These are phyloP conservation scores for rapeseed (Brassica napus) DNA, from an alignment of 345 rosid genomes.

Conservation along the genomic window DNA sequence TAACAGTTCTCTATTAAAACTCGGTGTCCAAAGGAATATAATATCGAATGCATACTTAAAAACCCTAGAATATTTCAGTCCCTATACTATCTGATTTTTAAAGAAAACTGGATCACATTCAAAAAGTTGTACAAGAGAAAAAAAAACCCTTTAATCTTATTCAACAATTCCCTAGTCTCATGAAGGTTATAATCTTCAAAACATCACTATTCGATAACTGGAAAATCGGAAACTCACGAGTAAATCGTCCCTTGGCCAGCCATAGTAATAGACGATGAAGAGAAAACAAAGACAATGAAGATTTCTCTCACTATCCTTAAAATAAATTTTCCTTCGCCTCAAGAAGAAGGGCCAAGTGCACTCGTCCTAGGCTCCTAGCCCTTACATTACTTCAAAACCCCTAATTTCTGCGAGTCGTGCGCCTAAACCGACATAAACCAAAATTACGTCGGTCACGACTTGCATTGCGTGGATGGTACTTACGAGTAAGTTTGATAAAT, in stretches of 20 bases:
- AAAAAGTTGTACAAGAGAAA: too few species aligned
- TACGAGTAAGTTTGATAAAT: too few species aligned
- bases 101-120: background rate
- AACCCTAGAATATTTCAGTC: background rate
- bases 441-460: too few species aligned
- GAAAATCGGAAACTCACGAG: background rate
- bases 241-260: background rate
- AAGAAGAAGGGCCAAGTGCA: background rate
- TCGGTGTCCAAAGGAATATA: background rate
- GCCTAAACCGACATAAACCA: too few species aligned
- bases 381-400: background rate
- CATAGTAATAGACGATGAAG: background rate
- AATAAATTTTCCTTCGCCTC: background rate
- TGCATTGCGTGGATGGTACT: too few species aligned
- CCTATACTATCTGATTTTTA: background rate
- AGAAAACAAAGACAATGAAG: background rate
- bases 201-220: background rate
- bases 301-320: background rate
- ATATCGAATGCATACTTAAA: background rate
- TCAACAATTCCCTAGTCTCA: too few species aligned
- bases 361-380: background rate
- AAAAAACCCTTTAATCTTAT: too few species aligned
- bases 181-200: too few species aligned
- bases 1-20: too few species aligned
- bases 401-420: background rate